Percentiles rank a stretch among this genome's conserved stretches.
Conservation (phyloP, 2,329 filamentous ascomycete species). For the Epichloe gansuensis region DNA sequence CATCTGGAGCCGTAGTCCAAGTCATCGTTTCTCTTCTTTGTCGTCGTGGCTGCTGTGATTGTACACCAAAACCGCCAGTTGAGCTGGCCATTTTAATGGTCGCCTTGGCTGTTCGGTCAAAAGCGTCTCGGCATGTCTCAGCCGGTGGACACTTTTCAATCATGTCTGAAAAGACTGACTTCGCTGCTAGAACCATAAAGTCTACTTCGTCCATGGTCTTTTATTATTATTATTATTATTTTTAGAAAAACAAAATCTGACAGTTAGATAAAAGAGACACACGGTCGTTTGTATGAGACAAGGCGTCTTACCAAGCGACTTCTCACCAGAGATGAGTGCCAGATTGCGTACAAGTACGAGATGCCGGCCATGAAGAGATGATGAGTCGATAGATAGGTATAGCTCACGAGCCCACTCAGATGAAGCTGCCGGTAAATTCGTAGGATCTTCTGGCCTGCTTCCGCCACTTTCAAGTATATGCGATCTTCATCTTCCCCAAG, state of each 20-base stretch:
- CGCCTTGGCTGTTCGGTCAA: constrained; percentile 87
- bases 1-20: constrained; percentile 19
- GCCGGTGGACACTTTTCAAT: constrained; percentile 92
- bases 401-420: constrained; percentile 78
- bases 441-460: constrained; percentile 85
- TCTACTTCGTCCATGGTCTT: constrained; percentile 91
- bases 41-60: constrained; percentile 17
- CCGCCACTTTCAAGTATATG: constrained; percentile 87
- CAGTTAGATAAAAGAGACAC: not conserved
- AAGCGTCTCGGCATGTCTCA: constrained; percentile 87
- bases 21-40: constrained; percentile 16
- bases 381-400: constrained; percentile 89
- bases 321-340: constrained; percentile 84
- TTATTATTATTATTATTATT: not conserved
- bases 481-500: constrained; percentile 72
- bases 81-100: constrained; percentile 91
- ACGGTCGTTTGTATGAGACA: not conserved
- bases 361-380: constrained; percentile 96
- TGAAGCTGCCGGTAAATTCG: constrained; percentile 85
- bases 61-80: constrained; percentile 62
- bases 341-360: constrained; percentile 92
- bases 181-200: constrained; percentile 86
- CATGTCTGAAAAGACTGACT: constrained; percentile 80
- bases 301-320: constrained; percentile 57
- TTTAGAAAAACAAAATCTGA: no score